These are phyloP conservation scores for Puccinia hordei DNA, from an alignment of 1,284 basidiomycete genomes.

Conservation along the genomic window DNA sequence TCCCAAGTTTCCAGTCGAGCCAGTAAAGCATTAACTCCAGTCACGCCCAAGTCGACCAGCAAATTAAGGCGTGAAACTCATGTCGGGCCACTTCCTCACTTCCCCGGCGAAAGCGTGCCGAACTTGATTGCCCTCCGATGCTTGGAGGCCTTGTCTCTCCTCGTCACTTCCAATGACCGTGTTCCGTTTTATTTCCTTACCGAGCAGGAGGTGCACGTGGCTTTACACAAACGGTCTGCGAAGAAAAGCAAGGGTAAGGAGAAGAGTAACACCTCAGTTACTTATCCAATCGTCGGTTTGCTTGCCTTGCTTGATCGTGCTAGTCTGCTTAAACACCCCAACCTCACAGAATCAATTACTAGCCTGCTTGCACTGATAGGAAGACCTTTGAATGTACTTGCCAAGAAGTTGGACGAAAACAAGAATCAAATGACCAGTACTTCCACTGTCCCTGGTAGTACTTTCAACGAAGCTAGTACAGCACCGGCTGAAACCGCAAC, in stretches of 20 bases:
- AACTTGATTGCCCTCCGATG: conserved; percentile 89
- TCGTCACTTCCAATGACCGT: conserved; percentile 78
- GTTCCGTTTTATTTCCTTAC: conserved; percentile 89
- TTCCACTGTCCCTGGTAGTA: conserved; percentile 20
- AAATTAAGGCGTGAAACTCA: conserved; percentile 60
- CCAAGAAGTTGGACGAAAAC: conserved; percentile 52
- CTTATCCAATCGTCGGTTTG: conserved; percentile 85
- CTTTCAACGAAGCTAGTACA: conserved; percentile 21
- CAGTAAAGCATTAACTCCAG: conserved; percentile 64
- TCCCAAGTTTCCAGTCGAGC: conserved; percentile 81
- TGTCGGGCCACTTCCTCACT: conserved; percentile 64
- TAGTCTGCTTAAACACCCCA: conserved; percentile 77
- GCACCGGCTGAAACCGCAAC: conserved; percentile 57
- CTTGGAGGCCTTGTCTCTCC: conserved; percentile 80
- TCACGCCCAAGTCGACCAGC: conserved; percentile 70
- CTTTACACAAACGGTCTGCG: conserved; percentile 68
- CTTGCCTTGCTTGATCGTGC: conserved; percentile 82
- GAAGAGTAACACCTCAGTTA: conserved; percentile 71
- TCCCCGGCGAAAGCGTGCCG: conserved; percentile 80
- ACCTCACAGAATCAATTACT: conserved; percentile 88
- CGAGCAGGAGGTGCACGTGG: conserved; percentile 81
- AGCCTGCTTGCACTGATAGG: conserved; percentile 81
- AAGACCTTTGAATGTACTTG: conserved; percentile 67
- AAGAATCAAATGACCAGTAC: conserved; percentile 11
- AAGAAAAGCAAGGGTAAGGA: conserved; percentile 88